Conservation (phyloP, 352 stramenopile genomes). For the Phytophthora vignae region DNA sequence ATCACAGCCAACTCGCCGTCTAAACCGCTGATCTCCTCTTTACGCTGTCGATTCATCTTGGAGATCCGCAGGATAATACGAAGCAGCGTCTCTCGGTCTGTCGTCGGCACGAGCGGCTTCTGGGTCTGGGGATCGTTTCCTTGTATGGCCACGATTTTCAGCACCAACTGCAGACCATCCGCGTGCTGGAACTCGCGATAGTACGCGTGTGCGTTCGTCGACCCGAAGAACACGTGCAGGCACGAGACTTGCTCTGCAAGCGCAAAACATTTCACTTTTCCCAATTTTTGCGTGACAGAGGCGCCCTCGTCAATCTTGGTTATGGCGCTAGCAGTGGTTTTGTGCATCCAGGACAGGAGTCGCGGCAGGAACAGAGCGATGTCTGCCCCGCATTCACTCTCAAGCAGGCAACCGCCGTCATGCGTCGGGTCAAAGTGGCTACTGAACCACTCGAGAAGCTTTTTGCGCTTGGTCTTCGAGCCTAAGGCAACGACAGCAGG, state of each 20-base stretch:
- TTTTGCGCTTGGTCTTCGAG: conserved; percentile 58
- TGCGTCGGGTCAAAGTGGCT: conserved; percentile 30
- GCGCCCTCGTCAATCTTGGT: conserved; percentile 15
- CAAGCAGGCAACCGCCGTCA: conserved; percentile 36
- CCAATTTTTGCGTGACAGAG: not conserved
- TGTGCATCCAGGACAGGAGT: conserved; percentile 77
- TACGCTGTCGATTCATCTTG: conserved; percentile 47
- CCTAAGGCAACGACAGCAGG: conserved; percentile 28
- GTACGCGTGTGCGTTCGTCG: conserved; percentile 46
- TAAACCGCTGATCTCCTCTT: conserved; percentile 57
- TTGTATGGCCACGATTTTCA: conserved; percentile 46
- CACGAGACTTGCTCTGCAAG: conserved; percentile 60
- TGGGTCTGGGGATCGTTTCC: conserved; percentile 10
- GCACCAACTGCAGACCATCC: conserved; percentile 55
- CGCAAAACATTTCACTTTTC: conserved; percentile 30
- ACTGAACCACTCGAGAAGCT: conserved; percentile 65
- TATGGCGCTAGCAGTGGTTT: conserved; percentile 27
- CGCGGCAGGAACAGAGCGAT: conserved; percentile 67
- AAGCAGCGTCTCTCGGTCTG: conserved; percentile 45
- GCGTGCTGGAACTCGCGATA: conserved; percentile 64
- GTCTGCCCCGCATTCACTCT: conserved; percentile 54
- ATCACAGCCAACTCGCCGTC: conserved; percentile 58
- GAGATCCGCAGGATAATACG: conserved; percentile 51
- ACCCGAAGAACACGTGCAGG: conserved; percentile 59
- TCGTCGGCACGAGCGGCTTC: conserved; percentile 24